Evolutionary conservation across 1,284 basidiomycete genomes (phyloP).

Genomic region (Ceratobasidium sp.): DNA sequence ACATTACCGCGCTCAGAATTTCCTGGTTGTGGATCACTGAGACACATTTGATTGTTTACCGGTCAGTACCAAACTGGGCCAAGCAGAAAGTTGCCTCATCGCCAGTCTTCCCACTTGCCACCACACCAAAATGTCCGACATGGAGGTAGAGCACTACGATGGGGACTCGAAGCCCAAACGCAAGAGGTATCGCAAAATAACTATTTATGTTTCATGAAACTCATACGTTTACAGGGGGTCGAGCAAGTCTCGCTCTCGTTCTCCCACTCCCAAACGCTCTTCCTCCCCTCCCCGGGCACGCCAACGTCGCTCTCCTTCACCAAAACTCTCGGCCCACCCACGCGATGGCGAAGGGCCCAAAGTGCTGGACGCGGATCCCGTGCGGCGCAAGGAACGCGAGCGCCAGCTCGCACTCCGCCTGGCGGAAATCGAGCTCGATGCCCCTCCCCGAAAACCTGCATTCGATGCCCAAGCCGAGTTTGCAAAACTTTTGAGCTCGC

Average conservation of each 20-base stretch:
- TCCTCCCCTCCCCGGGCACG: slow-evolving; percentile 66
- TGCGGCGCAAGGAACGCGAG: slow-evolving; percentile 79
- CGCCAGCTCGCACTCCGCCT: slow-evolving; percentile 77
- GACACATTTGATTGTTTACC: background rate
- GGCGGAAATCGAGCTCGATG: slow-evolving; percentile 77
- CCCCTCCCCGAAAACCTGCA: slow-evolving; percentile 61
- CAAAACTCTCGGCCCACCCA: slow-evolving; percentile 9
- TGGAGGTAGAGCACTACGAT: slow-evolving; percentile 38
- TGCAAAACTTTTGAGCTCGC: slow-evolving; percentile 49
- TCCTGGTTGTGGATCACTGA: too few species aligned
- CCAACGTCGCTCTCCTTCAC: slow-evolving; percentile 58
- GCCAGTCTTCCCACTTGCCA: slow-evolving; percentile 28
- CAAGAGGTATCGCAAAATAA: slow-evolving; percentile 13
- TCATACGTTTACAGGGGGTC: slow-evolving; percentile 21
- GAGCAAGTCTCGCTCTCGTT: slow-evolving; percentile 40
- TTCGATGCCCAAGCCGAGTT: slow-evolving; percentile 67
- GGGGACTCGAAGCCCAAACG: slow-evolving; percentile 37
- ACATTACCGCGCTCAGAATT: background rate
- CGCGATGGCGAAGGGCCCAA: slow-evolving; percentile 62
- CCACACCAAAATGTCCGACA: slow-evolving; percentile 41
- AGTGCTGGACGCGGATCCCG: slow-evolving; percentile 80
- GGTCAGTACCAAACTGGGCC: slow-evolving; percentile 1
- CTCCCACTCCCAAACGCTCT: slow-evolving; percentile 47
- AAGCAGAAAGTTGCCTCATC: slow-evolving; percentile 27
- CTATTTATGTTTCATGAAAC: background rate